Base-by-base conservation (phyloP, 306 rosid genomes). In the Hippophae gyantsensis region DNA sequence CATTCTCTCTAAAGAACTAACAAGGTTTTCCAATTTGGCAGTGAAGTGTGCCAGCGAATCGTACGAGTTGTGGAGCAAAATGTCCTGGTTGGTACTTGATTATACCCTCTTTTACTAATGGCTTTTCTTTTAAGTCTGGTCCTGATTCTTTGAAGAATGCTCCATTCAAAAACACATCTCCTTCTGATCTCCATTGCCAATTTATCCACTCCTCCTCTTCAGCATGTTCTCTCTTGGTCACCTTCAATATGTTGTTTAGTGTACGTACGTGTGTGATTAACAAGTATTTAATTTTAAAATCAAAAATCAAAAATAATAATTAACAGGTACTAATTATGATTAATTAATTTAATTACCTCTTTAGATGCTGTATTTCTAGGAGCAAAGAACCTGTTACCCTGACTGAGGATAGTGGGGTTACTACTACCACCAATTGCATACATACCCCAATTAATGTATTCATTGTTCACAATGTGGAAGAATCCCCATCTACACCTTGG, bases 381-480 rank as follows among this genome's bases (percentile, higher is more conserved):
- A 45, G 78, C 94, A 2, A 80, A 71, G 67, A 82, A 90, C 56
- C 90, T 50, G 67, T 86, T 90, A 42, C 94, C 97, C 69, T 90
- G 95, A 55, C 94, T 84, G 13, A 89, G 69, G 13, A 90, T 69
- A 51, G 94, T 90, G 26, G 97, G 94, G 47, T 77, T 60, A 61
- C 50, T 25, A 77, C 80, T 86, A 12, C 95, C 94, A 5, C 97
- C 97, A 13, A 90, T 84, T 74, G 97, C 97, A 25, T 90, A 90
- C 97, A 84, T 86, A 38, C 68, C 68, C 95, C 95, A 89, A 9
- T 78, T 89, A 41, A 83, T 84, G 77, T 84, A 90, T 70, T 80
- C 94, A 42, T 90, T 86, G 74, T 90, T 90, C 10, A 90, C 83
- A 0, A 74, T 68, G 26, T 90, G 95, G 66, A 86, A 5, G 57